Evolutionary conservation across 306 rosid genomes (phyloP).

Genomic region (Dalbergia cochinchinensis): DNA sequence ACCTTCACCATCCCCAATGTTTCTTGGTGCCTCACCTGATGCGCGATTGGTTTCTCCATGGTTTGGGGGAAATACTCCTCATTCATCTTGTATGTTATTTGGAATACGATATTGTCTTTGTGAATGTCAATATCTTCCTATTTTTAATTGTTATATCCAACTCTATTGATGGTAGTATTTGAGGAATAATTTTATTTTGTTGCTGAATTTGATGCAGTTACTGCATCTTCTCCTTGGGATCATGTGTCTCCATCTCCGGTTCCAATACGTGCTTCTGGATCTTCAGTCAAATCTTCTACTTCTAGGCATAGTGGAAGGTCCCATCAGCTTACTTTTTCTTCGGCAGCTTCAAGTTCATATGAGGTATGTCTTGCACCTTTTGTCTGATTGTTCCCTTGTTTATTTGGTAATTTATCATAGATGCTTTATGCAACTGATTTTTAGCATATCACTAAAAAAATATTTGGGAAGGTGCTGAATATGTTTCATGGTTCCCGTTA

Average conservation of each 20-base stretch:
- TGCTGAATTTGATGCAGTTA: conserved; percentile 58
- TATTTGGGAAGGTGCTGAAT: conserved; percentile 16
- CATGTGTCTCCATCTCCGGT: conserved; percentile 89
- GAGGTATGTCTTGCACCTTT: conserved; percentile 59
- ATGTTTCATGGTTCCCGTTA: not conserved
- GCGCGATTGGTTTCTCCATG: conserved; percentile 95
- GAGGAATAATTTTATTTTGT: conserved; percentile 32
- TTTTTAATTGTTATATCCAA: conserved; percentile 34
- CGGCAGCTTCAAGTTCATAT: conserved; percentile 55
- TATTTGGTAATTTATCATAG: conserved; percentile 19
- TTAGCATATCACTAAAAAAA: not conserved
- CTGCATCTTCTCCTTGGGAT: conserved; percentile 91
- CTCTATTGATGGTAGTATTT: conserved; percentile 32
- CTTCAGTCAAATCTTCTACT: conserved; percentile 70
- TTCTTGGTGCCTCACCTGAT: conserved; percentile 95
- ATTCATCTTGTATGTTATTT: conserved; percentile 67
- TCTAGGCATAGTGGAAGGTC: conserved; percentile 74
- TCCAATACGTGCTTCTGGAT: conserved; percentile 94
- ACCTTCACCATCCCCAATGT: conserved; percentile 95
- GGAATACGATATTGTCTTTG: not conserved
- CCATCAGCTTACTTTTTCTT: conserved; percentile 62
- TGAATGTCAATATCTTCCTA: not conserved
- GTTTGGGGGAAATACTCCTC: conserved; percentile 85
- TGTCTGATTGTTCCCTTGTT: conserved; percentile 13
- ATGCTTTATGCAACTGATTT: conserved; percentile 7